Base-by-base conservation (phyloP, 1,284 basidiomycete species). In the Pisolithus thermaeus region DNA sequence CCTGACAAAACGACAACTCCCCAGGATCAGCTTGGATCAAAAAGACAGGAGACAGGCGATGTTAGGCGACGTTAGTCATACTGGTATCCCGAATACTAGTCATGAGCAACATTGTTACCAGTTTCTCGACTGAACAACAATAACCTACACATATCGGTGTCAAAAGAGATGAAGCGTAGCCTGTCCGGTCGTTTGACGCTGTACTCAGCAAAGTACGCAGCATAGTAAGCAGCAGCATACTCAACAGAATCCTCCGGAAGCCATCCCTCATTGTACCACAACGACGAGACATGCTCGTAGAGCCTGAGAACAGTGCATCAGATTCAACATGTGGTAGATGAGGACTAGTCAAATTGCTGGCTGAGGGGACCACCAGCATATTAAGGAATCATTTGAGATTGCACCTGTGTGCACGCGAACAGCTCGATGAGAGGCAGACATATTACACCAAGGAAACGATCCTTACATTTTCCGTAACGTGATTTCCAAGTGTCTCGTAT, bases 251-350 rank as follows among this genome's bases (percentile, higher is more conserved):
- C 67, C 39, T 79, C 71, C 8, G 80, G 75, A 48, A 91, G 72
- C 89, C 90, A 92, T 0, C 76, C 67, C 59, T 90, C 82, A 52
- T 83, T 73, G 53, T 79, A 58, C 87, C 85, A 89, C 12, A 89
- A 74, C 0, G 70, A 56, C 4, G 84, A 75, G 25, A 89, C 70
- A 54, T 87, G 84, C 49, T 88, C 78, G 58, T 88, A 89, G 62
- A 88, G 81, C 85, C 85, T 87, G 49, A 3, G 14, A n/a, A n/a
- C n/a, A 4, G 18, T 37, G 7, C 28, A 8, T 30, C 11, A 30
- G 28, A 30, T 30, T 30, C 11, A 11, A 11, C 8, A 8, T 8
- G 11, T 30, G 28, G 28, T 9, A 3, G 11, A 11, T n/a, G 39
- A 70, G n/a, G 56, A 82, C 83, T 84, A 87, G 65, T 79, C 81